Percentiles rank a stretch among this genome's conserved stretches.
These are phyloP conservation scores for Ceratobasidium sp. DNA, from an alignment of 1,284 basidiomycete genomes.

Conservation along the genomic window DNA sequence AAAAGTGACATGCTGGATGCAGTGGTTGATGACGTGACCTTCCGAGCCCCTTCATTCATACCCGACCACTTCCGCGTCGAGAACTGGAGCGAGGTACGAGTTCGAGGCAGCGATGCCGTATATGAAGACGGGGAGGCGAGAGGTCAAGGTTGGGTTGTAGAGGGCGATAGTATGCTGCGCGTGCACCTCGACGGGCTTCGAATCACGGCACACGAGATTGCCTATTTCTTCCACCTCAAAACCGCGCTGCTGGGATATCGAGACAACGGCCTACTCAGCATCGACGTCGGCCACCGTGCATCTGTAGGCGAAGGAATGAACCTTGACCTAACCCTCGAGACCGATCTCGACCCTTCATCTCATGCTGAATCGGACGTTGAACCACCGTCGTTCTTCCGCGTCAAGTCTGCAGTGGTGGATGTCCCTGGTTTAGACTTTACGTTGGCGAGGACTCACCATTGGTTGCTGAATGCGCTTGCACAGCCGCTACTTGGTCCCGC, in stretches of 20 bases:
- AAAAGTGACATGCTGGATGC: slow-evolving; percentile 57
- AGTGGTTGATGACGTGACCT: slow-evolving; percentile 60
- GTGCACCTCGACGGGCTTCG: slow-evolving; percentile 64
- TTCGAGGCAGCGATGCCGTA: slow-evolving; percentile 50
- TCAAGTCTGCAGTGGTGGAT: slow-evolving; percentile 58
- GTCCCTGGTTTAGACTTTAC: slow-evolving; percentile 60
- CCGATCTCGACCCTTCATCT: slow-evolving; percentile 47
- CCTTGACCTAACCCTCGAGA: slow-evolving; percentile 62
- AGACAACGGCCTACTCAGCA: slow-evolving; percentile 64
- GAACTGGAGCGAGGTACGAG: slow-evolving; percentile 61
- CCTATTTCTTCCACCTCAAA: slow-evolving; percentile 63
- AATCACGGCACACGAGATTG: slow-evolving; percentile 60
- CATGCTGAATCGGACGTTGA: slow-evolving; percentile 14
- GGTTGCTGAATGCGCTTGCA: slow-evolving; percentile 65
- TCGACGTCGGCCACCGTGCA: slow-evolving; percentile 56
- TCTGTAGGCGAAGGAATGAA: slow-evolving; percentile 55
- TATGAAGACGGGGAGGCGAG: slow-evolving; percentile 11
- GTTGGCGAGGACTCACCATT: slow-evolving; percentile 63
- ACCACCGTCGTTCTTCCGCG: slow-evolving; percentile 58
- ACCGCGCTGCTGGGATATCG: slow-evolving; percentile 58
- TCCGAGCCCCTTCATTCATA: slow-evolving; percentile 57
- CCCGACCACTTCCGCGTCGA: slow-evolving; percentile 63
- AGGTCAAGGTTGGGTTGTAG: slow-evolving; percentile 35
- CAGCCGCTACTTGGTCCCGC: slow-evolving; percentile 63
- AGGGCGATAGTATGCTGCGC: slow-evolving; percentile 57